Percentiles rank a stretch among this genome's conserved stretches.
Conservation (phyloP, 2,329 filamentous ascomycete species). For the Microsporum canis region DNA sequence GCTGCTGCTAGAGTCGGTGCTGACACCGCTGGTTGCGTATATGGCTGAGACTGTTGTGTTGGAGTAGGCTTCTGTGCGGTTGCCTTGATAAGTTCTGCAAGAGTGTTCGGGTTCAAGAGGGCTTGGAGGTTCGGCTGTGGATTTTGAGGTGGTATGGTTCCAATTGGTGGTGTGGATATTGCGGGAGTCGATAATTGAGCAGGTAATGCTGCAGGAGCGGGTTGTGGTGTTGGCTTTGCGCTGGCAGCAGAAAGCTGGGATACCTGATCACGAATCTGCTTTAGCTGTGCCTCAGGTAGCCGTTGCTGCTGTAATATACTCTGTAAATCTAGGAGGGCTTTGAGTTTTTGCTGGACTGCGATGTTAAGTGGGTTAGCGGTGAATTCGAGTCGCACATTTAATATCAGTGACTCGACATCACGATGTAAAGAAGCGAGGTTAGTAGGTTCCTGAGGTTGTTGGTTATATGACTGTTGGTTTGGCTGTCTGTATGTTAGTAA, state of each 20-base stretch:
- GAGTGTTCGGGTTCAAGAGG: constrained; percentile 32
- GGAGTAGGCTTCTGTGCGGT: constrained; percentile 29
- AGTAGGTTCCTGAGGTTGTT: constrained; percentile 25
- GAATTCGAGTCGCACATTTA: constrained; percentile 60
- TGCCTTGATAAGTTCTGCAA: constrained; percentile 36
- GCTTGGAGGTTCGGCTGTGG: constrained; percentile 22
- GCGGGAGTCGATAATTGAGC: constrained; percentile 17
- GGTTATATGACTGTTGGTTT: constrained; percentile 1
- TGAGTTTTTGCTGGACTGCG: constrained; percentile 65
- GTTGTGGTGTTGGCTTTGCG: constrained; percentile 4
- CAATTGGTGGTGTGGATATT: constrained; percentile 6
- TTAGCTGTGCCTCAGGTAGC: constrained; percentile 68
- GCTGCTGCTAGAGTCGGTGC: constrained; percentile 31
- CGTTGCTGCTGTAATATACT: constrained; percentile 65
- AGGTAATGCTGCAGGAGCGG: constrained; percentile 15
- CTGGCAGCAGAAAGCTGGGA: constrained; percentile 47
- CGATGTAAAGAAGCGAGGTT: constrained; percentile 63
- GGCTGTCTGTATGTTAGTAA: not conserved
- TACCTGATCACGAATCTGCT: constrained; percentile 75
- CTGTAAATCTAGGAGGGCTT: constrained; percentile 77
- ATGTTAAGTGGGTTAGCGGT: constrained; percentile 64
- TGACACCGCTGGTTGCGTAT: constrained; percentile 45
- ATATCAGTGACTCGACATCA: constrained; percentile 71
- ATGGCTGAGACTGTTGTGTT: constrained; percentile 42
- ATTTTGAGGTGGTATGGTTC: constrained; percentile 11